Base-by-base conservation (phyloP, 129 eudicot species). In the Ambrosia trifida region DNA sequence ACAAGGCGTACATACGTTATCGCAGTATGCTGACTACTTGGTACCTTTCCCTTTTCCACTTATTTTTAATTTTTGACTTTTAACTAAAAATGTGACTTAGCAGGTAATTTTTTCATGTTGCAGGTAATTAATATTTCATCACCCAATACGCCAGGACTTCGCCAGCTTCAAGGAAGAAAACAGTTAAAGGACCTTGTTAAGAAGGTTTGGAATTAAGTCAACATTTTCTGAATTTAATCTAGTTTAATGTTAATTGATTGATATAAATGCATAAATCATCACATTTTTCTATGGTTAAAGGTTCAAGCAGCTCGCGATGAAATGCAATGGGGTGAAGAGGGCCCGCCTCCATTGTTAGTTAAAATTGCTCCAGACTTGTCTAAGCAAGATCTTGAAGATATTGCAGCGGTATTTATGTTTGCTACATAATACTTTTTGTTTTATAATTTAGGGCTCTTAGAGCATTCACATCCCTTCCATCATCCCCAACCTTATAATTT, bases 271-370 rank as follows among this genome's bases (percentile, higher is more conserved):
- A 30, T 43, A 64, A 40, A 47, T 76, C 31, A 45, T 35, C 44
- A 46, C 16, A 13, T 46, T 68, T 63, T 36, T 66, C 57, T 56
- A 41, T 75, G 13, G 7, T 60, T 77, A 6, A 79, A 94, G 99
- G 94, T 94, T 79, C 97, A 94, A 88, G 97, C 97, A 36, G 99
- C 99, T 54, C 96, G 99, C 57, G 97, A 94, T 84, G 99, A 94
- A 84, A 94, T 94, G 99, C 99, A 94, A 70, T 94, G 99, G 99
- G 99, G 86, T 52, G 99, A 94, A 76, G 99, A 94, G 79, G 99
- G 99, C 8, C 99, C 99, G 7, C 99, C 99, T 71, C 99, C 99
- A 8, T 82, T 94, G 64, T 88, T 94, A 35, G 99, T 90, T 18
- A 94, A 94, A 85, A 94, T 94, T 80, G 99, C 99, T 54, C 99